These are phyloP conservation scores for Polyplosphaeria fusca DNA, from an alignment of 495 filamentous ascomycete species.

Conservation along the genomic window DNA sequence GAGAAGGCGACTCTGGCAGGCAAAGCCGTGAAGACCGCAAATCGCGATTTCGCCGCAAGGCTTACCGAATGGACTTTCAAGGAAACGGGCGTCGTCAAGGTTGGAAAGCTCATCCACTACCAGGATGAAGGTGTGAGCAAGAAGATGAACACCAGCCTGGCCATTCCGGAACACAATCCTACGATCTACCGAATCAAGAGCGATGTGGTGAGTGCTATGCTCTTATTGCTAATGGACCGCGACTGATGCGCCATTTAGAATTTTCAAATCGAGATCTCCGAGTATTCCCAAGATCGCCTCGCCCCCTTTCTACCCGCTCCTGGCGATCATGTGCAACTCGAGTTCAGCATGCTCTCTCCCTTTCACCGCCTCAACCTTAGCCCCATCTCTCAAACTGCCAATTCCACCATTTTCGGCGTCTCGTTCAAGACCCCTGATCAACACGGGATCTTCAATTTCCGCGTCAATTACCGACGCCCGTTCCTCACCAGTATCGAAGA, in stretches of 20 bases:
- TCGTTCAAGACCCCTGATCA: conserved; percentile 86
- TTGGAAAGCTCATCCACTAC: conserved; percentile 78
- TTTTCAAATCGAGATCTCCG: conserved; percentile 83
- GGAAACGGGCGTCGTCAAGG: conserved; percentile 84
- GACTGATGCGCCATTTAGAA: conserved; percentile 60
- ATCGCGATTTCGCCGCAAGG: conserved; percentile 80
- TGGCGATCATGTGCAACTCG: conserved; percentile 77
- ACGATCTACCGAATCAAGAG: conserved; percentile 95
- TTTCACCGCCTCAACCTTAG: conserved; percentile 85
- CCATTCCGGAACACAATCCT: conserved; percentile 61
- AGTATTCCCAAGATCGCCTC: conserved; percentile 69
- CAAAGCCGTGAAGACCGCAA: conserved; percentile 60
- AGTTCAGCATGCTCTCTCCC: conserved; percentile 97
- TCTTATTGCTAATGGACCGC: neutral
- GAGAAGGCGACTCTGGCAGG: conserved; percentile 57
- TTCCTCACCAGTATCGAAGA: conserved; percentile 87
- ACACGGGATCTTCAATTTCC: conserved; percentile 97
- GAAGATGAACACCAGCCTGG: conserved; percentile 27
- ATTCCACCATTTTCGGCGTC: conserved; percentile 69
- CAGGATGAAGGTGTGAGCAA: conserved; percentile 57
- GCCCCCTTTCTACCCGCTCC: conserved; percentile 67
- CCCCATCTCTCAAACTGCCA: conserved; percentile 54
- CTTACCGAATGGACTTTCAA: conserved; percentile 89
- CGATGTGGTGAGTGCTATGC: conserved; percentile 70
- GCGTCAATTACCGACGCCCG: conserved; percentile 90